phyloP scores from a whole-genome alignment of 2,329 filamentous ascomycete genomes.

The Pseudogymnoascus sp. region DNA sequence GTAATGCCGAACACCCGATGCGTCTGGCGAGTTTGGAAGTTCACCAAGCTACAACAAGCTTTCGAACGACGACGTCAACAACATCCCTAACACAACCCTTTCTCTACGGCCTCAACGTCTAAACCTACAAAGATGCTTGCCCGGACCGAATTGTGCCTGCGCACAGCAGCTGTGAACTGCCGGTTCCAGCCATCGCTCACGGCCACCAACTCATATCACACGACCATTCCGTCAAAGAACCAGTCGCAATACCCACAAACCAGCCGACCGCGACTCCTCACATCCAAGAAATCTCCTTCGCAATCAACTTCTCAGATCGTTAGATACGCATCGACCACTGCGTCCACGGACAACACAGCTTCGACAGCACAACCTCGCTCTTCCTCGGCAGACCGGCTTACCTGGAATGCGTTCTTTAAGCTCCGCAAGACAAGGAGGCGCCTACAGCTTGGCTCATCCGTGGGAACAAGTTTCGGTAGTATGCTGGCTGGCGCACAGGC shows the following conservation, averaged over 20 bases:
- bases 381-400: constrained; percentile 36
- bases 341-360: constrained; percentile 14
- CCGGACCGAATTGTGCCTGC: constrained; percentile 26
- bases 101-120: constrained; percentile 2
- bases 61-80: constrained; percentile 2
- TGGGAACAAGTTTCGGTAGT: constrained; percentile 56
- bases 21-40: constrained; percentile 9
- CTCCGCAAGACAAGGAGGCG: constrained; percentile 79
- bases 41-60: constrained; percentile 1
- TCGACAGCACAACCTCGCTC: constrained; percentile 9
- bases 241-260: background rate
- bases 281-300: constrained; percentile 4
- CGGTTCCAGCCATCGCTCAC: constrained; percentile 28
- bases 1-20: background rate
- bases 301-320: constrained; percentile 5
- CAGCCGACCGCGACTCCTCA: background rate
- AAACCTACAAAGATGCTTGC: constrained; percentile 11
- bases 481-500: constrained; percentile 59
- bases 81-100: background rate
- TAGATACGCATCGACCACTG: constrained; percentile 15
- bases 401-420: constrained; percentile 91
- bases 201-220: constrained; percentile 25
- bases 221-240: constrained; percentile 25
- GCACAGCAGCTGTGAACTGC: constrained; percentile 28
- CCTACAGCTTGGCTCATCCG: constrained; percentile 73